Percentiles rank a stretch among this genome's conserved stretches.
Evolutionary conservation across 1,284 basidiomycete genomes (phyloP).

Genomic region (Austropuccinia psidii): DNA sequence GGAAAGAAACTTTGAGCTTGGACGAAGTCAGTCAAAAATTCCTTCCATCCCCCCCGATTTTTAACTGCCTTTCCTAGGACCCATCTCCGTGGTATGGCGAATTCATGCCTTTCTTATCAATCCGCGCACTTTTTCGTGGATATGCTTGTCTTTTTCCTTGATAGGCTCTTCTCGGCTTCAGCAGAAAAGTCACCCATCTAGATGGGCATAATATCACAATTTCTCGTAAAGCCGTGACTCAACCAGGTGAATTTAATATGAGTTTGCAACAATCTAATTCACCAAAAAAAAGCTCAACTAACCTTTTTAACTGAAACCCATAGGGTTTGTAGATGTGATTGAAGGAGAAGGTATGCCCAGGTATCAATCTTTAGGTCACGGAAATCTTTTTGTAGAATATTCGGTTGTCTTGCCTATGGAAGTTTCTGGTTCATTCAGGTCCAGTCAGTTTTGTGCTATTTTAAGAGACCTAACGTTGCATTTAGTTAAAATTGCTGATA

Average conservation of each 20-base stretch:
- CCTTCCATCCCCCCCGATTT: neutral
- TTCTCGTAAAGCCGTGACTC: constrained; percentile 67
- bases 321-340: constrained; percentile 74
- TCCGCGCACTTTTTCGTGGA: too few species aligned
- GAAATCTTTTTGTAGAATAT: constrained; percentile 84
- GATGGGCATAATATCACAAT: constrained; percentile 75
- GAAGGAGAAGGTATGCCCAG: constrained; percentile 63
- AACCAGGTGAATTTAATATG: constrained; percentile 59
- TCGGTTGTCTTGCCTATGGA: constrained; percentile 69
- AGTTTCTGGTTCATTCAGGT: constrained; percentile 19
- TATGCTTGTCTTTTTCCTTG: constrained; percentile 36
- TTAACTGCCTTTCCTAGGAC: constrained; percentile 30
- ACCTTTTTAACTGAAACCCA: constrained; percentile 1
- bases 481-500: too few species aligned
- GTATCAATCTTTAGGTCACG: constrained; percentile 51
- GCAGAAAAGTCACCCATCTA: constrained; percentile 75
- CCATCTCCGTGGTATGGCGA: constrained; percentile 50
- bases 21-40: constrained; percentile 63
- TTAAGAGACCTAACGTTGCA: too few species aligned
- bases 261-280: constrained; percentile 38
- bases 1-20: constrained; percentile 76
- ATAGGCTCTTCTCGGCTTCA: constrained; percentile 71
- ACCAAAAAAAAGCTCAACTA: too few species aligned
- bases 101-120: too few species aligned
- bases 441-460: too few species aligned